Evolutionary conservation across 2,329 filamentous ascomycete genomes (phyloP).

Genomic region (Colletotrichum eremochloae): DNA sequence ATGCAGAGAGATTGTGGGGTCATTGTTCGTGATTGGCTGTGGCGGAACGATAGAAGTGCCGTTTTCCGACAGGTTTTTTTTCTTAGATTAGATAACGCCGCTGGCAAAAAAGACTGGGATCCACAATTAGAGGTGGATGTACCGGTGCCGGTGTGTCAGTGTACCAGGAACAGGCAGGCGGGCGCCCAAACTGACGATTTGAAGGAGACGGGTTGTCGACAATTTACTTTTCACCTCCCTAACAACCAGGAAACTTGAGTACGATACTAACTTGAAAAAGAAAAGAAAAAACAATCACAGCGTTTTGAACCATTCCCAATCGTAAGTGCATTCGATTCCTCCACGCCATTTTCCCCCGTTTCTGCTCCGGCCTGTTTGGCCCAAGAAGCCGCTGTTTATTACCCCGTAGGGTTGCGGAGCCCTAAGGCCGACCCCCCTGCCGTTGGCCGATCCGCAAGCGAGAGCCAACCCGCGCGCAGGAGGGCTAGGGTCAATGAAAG

Average conservation of each 20-base stretch:
- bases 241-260: neutral
- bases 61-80: conserved; percentile 26
- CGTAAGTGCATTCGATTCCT: conserved; percentile 6
- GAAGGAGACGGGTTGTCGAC: conserved; percentile 2
- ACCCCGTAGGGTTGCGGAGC: conserved; percentile 55
- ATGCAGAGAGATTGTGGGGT: conserved; percentile 40
- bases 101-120: neutral
- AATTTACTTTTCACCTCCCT: neutral
- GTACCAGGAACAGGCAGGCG: neutral
- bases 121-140: neutral
- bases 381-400: conserved; percentile 28
- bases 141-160: neutral
- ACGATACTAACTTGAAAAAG: neutral
- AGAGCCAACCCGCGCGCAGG: conserved; percentile 56
- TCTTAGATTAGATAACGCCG: conserved; percentile 32
- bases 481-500: conserved; percentile 55
- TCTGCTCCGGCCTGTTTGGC: conserved; percentile 8
- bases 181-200: neutral
- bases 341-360: conserved; percentile 25
- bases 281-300: neutral
- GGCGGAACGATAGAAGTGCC: conserved; percentile 22
- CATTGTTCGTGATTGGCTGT: conserved; percentile 30
- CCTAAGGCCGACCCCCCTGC: conserved; percentile 51
- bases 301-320: neutral
- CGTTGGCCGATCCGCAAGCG: conserved; percentile 58